A percentile compares a stretch with the other conserved stretches of the same genome.
Evolutionary conservation across 352 stramenopile genomes (phyloP).

Genomic region (Paralagenidium karlingii): DNA sequence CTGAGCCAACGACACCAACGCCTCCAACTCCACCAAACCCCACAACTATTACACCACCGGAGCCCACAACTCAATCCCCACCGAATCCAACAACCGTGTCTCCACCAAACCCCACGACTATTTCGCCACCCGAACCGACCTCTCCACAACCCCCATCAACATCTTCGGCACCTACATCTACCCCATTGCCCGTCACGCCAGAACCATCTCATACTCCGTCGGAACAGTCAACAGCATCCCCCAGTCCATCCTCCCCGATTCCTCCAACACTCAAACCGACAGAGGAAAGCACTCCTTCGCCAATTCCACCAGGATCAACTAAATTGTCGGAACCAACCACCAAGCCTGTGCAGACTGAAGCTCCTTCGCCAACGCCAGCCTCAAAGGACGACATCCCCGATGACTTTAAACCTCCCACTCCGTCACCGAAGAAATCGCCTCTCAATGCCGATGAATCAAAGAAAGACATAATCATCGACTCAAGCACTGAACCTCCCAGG

Average conservation of each 20-base stretch:
- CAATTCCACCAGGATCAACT: neutral
- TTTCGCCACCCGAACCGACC: no score
- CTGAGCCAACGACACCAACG: slow-evolving; percentile 1
- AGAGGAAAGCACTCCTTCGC: neutral
- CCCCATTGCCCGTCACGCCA: neutral
- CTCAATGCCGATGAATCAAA: neutral
- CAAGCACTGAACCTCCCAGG: neutral
- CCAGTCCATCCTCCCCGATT: neutral
- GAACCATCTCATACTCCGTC: neutral
- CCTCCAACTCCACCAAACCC: neutral
- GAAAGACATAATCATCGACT: neutral
- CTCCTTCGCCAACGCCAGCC: neutral
- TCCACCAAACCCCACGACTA: no score
- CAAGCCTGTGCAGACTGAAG: neutral
- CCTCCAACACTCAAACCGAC: neutral
- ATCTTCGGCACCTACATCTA: neutral
- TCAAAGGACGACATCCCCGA: neutral
- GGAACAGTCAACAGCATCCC: neutral
- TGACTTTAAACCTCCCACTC: neutral
- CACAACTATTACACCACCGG: neutral
- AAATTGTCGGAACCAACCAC: neutral
- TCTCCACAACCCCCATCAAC: neutral
- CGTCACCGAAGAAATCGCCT: neutral
- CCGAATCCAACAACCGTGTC: neutral
- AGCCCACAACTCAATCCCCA: slow-evolving; percentile 1